Conservation (phyloP, 495 filamentous ascomycete genomes). For the Daldinia bambusicola region DNA sequence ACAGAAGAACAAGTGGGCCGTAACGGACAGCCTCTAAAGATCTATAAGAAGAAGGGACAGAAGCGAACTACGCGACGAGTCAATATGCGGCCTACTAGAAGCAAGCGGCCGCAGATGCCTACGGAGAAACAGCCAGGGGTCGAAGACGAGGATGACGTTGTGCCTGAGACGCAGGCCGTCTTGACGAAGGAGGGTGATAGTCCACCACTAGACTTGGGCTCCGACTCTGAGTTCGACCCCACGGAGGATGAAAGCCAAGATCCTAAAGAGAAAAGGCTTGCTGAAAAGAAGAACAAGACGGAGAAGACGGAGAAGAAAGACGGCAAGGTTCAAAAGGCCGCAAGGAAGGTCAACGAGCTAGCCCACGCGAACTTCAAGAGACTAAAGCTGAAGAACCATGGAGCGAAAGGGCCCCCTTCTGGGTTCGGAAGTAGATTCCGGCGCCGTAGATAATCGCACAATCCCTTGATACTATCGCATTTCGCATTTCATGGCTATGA, state of each 20-base stretch:
- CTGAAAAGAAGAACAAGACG: slow-evolving; percentile 46
- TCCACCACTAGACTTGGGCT: slow-evolving; percentile 31
- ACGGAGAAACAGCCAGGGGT: slow-evolving; percentile 42
- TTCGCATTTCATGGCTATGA: background rate
- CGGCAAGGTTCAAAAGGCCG: slow-evolving; percentile 65
- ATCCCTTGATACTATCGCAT: background rate
- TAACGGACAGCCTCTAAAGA: slow-evolving; percentile 62
- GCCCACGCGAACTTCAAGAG: slow-evolving; percentile 86
- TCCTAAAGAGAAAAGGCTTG: slow-evolving; percentile 49
- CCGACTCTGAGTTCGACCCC: slow-evolving; percentile 41
- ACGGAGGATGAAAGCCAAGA: slow-evolving; percentile 49
- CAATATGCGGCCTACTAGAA: slow-evolving; percentile 70
- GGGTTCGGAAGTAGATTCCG: slow-evolving; percentile 61
- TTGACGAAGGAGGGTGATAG: slow-evolving; percentile 36
- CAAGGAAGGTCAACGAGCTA: slow-evolving; percentile 74
- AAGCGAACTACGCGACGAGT: slow-evolving; percentile 84
- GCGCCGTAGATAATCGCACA: slow-evolving; percentile 42
- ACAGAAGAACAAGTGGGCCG: slow-evolving; percentile 57
- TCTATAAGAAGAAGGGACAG: slow-evolving; percentile 92
- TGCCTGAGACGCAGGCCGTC: slow-evolving; percentile 59
- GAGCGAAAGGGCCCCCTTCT: slow-evolving; percentile 58
- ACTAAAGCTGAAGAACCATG: slow-evolving; percentile 77
- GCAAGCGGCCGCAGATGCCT: slow-evolving; percentile 52
- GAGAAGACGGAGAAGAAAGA: slow-evolving; percentile 52
- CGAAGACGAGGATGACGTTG: slow-evolving; percentile 42